Evolutionary conservation across 768 basidiomycete genomes (phyloP).

Genomic region (Hydnomerulius pinastri): DNA sequence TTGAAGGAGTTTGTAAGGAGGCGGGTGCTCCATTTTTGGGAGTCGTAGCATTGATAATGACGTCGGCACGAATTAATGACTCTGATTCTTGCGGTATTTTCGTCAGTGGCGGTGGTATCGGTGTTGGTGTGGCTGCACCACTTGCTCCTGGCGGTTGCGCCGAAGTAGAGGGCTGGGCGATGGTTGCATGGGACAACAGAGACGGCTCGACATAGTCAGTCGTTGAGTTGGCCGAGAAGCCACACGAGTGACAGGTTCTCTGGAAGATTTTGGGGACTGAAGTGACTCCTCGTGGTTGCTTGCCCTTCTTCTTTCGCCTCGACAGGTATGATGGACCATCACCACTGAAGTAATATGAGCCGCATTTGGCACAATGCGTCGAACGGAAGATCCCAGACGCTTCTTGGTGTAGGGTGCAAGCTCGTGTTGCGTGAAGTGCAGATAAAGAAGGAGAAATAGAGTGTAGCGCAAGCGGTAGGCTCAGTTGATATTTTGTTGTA

Average conservation of each 20-base stretch:
- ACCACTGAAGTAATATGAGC: conserved; percentile 46
- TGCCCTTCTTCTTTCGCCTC: conserved; percentile 24
- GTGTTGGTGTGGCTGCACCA: background rate
- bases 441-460: conserved; percentile 58
- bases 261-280: conserved; percentile 3
- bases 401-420: conserved; percentile 31
- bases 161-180: background rate
- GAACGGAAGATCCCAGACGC: conserved; percentile 18
- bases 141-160: background rate
- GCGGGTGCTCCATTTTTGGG: conserved; percentile 6
- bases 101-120: background rate
- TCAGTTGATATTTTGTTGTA: conserved; percentile 47
- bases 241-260: conserved; percentile 24
- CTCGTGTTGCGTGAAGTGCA: conserved; percentile 57
- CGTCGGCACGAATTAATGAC: background rate
- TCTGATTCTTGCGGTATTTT: background rate
- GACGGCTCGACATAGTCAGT: background rate
- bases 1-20: background rate
- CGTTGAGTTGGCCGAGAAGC: conserved; percentile 10
- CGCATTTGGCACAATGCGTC: conserved; percentile 55
- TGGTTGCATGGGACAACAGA: background rate
- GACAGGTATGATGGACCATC: conserved; percentile 37
- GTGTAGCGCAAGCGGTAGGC: conserved; percentile 51
- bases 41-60: conserved; percentile 3
- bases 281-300: conserved; percentile 6